Conservation (phyloP, 2,329 filamentous ascomycete species). For the Monosporascus sp. region DNA sequence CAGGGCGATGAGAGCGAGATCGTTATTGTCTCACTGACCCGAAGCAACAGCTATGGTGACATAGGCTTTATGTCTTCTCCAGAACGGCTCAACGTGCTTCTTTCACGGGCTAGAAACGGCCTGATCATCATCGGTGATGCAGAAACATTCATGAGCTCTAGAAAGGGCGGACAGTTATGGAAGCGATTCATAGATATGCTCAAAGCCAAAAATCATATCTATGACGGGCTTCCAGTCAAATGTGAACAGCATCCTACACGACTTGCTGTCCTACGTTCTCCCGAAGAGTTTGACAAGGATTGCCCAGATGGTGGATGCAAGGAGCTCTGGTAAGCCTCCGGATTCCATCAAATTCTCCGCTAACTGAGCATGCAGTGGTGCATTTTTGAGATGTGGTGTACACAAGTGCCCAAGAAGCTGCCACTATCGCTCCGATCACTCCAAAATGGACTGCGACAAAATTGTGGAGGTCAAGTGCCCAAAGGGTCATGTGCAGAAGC, state of each 20-base stretch:
- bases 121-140: slow-evolving; percentile 68
- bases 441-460: slow-evolving; percentile 40
- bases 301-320: slow-evolving; percentile 20
- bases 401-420: slow-evolving; percentile 58
- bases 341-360: too few species aligned
- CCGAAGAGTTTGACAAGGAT: slow-evolving; percentile 14
- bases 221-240: slow-evolving; percentile 16
- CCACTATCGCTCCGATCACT: slow-evolving; percentile 55
- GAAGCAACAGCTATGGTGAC: slow-evolving; percentile 58
- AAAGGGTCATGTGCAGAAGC: background rate
- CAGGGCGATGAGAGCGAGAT: slow-evolving; percentile 74
- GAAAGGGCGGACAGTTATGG: slow-evolving; percentile 56
- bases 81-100: slow-evolving; percentile 63
- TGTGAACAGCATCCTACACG: slow-evolving; percentile 21
- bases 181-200: slow-evolving; percentile 50
- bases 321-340: slow-evolving; percentile 11
- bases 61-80: slow-evolving; percentile 66
- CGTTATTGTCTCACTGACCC: slow-evolving; percentile 62
- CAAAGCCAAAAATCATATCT: slow-evolving; percentile 32
- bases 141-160: slow-evolving; percentile 56
- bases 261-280: slow-evolving; percentile 5
- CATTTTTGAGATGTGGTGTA: slow-evolving; percentile 40
- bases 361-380: too few species aligned
- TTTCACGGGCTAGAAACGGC: slow-evolving; percentile 60
- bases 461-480: slow-evolving; percentile 2